Conservation (phyloP, 148 eudicot species). For the Persicaria maculosa region DNA sequence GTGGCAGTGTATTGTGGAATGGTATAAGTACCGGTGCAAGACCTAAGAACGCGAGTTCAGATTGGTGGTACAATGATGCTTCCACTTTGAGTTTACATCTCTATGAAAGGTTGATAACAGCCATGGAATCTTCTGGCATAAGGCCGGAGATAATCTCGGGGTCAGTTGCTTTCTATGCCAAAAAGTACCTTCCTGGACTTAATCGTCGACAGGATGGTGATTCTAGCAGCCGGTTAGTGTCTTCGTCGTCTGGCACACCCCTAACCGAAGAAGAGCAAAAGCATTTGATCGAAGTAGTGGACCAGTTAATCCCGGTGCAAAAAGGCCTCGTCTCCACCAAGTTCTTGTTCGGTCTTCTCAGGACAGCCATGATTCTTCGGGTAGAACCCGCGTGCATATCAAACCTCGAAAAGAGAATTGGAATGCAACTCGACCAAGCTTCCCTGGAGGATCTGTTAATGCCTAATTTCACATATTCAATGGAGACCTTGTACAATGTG, state of each 20-base stretch:
- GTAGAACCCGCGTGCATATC: slow-evolving; percentile 50
- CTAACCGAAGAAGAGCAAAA: slow-evolving; percentile 78
- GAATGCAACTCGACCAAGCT: slow-evolving; percentile 90
- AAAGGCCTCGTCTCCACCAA: slow-evolving; percentile 69
- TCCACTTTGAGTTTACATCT: slow-evolving; percentile 59
- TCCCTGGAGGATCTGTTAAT: slow-evolving; percentile 81
- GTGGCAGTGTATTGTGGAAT: slow-evolving; percentile 87
- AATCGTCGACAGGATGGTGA: slow-evolving; percentile 47
- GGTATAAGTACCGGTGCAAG: slow-evolving; percentile 94
- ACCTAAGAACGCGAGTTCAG: slow-evolving; percentile 52
- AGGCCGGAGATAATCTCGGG: slow-evolving; percentile 67
- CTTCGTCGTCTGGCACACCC: slow-evolving; percentile 27
- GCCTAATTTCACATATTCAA: slow-evolving; percentile 78
- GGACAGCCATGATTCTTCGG: slow-evolving; percentile 73
- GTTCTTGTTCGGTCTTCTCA: slow-evolving; percentile 69
- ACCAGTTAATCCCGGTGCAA: slow-evolving; percentile 55
- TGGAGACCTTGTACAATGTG: slow-evolving; percentile 83
- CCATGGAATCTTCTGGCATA: slow-evolving; percentile 67
- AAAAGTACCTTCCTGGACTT: slow-evolving; percentile 63
- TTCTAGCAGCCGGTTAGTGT: slow-evolving; percentile 35
- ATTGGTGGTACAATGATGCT: slow-evolving; percentile 94
- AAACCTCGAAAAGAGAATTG: slow-evolving; percentile 75
- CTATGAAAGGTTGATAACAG: slow-evolving; percentile 59
- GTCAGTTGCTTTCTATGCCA: slow-evolving; percentile 56
- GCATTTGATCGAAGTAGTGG: slow-evolving; percentile 62